These are phyloP conservation scores for Stachybotrys chartarum DNA, from an alignment of 2,329 filamentous ascomycete species.

Conservation along the genomic window DNA sequence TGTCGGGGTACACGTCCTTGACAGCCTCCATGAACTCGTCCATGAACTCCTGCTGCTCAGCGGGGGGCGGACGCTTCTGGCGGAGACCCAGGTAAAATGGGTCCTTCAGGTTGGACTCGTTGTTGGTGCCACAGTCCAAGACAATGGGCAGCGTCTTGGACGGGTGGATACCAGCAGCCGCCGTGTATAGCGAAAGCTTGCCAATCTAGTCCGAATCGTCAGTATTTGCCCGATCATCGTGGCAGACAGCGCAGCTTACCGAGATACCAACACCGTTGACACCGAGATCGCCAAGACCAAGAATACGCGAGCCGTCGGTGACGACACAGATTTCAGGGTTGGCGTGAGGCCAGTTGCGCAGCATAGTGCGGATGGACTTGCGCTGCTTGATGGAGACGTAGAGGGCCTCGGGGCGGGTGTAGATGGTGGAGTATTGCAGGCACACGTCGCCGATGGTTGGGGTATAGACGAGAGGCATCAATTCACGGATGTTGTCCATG, in stretches of 20 bases:
- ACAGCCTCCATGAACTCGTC: constrained; percentile 95
- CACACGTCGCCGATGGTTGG: constrained; percentile 94
- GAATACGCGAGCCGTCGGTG: constrained; percentile 88
- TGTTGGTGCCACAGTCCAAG: constrained; percentile 59
- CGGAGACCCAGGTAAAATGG: constrained; percentile 86
- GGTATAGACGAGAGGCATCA: constrained; percentile 82
- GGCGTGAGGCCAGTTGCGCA: constrained; percentile 85
- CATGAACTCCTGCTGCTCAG: constrained; percentile 84
- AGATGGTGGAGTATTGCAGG: constrained; percentile 91
- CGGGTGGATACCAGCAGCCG: constrained; percentile 89
- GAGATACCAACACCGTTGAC: constrained; percentile 98
- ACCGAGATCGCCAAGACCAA: constrained; percentile 89
- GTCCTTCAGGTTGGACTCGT: constrained; percentile 58
- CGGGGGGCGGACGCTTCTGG: constrained; percentile 68
- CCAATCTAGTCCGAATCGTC: constrained; percentile 54
- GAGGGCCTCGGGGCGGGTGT: constrained; percentile 88
- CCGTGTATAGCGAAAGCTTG: constrained; percentile 92
- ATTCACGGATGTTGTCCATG: constrained; percentile 67
- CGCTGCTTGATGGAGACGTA: constrained; percentile 96
- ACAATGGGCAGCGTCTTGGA: constrained; percentile 71
- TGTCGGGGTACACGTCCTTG: constrained; percentile 61
- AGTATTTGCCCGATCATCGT: constrained; percentile 2
- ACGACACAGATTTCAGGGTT: constrained; percentile 94
- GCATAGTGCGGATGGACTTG: constrained; percentile 80
- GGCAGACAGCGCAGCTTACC: constrained; percentile 38